A percentile compares a stretch with the other conserved stretches of the same genome.
Conservation (phyloP, 2,329 filamentous ascomycete genomes). For the Colletotrichum horii region DNA sequence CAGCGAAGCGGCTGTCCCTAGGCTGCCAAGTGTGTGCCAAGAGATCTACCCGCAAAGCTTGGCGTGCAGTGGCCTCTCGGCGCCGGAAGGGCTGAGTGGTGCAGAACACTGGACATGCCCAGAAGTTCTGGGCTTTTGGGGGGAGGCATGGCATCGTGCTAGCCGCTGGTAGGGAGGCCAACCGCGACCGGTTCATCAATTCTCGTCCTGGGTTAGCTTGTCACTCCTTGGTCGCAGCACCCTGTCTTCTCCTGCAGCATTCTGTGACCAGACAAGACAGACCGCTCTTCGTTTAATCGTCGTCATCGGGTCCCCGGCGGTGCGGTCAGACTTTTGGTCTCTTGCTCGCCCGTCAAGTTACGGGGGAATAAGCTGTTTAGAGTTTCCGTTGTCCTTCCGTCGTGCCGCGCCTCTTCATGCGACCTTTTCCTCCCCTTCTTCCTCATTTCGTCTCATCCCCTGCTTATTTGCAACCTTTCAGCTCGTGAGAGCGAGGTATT, state of each 20-base stretch:
- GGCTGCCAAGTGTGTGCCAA: conserved; percentile 16
- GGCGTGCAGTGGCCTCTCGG: not conserved
- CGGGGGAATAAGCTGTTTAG: not conserved
- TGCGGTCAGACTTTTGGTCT: not conserved
- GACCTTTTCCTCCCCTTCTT: not conserved
- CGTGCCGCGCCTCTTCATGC: not conserved
- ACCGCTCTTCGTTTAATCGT: not conserved
- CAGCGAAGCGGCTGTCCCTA: not conserved
- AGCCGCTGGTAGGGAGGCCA: not conserved
- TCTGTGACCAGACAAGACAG: not conserved
- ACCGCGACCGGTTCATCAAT: not conserved
- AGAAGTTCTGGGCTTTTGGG: not conserved
- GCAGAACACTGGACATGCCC: not conserved
- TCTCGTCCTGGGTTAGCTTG: not conserved
- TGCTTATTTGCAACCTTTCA: not conserved
- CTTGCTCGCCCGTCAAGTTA: not conserved
- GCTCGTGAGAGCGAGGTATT: not conserved
- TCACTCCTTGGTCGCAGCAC: not conserved
- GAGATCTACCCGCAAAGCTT: conserved; percentile 20
- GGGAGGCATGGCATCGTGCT: not conserved
- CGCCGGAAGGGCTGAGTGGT: not conserved
- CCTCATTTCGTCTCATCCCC: not conserved
- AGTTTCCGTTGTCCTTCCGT: not conserved
- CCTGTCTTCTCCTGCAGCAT: not conserved
- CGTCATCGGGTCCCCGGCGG: not conserved